phyloP scores from a whole-genome alignment of 1,139 yeast genomes.

The Candida tetrigidarum region DNA sequence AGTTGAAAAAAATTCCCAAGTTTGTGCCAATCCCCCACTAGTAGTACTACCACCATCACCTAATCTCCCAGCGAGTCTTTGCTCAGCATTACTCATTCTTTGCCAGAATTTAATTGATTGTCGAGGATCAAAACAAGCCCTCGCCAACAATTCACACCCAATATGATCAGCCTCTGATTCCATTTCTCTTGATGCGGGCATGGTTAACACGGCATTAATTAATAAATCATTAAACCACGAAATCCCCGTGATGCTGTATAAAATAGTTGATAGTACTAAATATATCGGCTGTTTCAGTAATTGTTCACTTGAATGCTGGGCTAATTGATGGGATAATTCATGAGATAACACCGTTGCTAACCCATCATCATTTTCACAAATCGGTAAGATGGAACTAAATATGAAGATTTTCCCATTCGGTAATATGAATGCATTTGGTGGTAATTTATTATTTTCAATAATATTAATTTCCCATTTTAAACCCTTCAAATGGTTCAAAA shows the following conservation, averaged over 20 bases:
- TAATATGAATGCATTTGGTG: conserved; percentile 95
- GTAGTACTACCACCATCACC: too few species aligned
- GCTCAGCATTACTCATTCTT: conserved; percentile 72
- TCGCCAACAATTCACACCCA: conserved; percentile 89
- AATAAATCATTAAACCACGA: conserved; percentile 54
- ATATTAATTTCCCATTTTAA: conserved; percentile 85
- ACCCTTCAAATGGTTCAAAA: conserved; percentile 36
- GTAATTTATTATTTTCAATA: conserved; percentile 60
- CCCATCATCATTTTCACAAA: conserved; percentile 85
- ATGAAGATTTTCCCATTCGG: conserved; percentile 97
- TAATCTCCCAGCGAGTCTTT: conserved; percentile 18
- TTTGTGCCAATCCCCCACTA: conserved; percentile 19
- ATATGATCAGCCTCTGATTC: conserved; percentile 96
- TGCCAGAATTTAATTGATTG: conserved; percentile 82
- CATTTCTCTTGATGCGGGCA: conserved; percentile 91
- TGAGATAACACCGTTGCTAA: conserved; percentile 93
- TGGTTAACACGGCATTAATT: conserved; percentile 61
- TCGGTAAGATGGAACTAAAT: conserved; percentile 75
- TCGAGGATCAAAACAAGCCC: conserved; percentile 81
- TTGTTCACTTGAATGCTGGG: conserved; percentile 89
- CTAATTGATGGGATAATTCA: conserved; percentile 92
- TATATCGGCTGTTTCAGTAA: conserved; percentile 68
- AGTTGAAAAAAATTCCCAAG: conserved; percentile 67
- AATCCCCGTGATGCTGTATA: conserved; percentile 43
- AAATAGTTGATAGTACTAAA: conserved; percentile 50